Conservation (phyloP, 2,329 filamentous ascomycete genomes). For the Huntiella savannae region DNA sequence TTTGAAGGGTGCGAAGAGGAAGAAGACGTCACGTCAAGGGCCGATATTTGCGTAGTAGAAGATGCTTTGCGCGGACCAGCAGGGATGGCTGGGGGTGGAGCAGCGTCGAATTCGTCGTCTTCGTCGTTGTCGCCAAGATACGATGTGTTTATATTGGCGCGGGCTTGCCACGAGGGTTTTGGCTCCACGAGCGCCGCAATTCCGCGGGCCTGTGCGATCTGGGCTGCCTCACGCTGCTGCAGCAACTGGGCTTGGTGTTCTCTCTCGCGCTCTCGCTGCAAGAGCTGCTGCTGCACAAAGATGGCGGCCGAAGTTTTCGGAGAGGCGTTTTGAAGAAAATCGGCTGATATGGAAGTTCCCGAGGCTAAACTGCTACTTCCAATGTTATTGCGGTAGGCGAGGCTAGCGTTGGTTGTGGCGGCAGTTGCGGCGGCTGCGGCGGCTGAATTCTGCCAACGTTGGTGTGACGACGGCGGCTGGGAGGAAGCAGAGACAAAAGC, state of each 20-base stretch:
- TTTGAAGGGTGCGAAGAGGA: constrained; percentile 9
- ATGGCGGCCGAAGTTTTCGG: constrained; percentile 2
- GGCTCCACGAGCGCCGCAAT: constrained; percentile 1
- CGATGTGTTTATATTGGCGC: constrained; percentile 29
- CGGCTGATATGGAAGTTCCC: not conserved
- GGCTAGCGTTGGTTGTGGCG: not conserved
- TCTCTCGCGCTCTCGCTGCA: constrained; percentile 3
- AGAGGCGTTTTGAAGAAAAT: constrained; percentile 3
- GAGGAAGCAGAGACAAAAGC: constrained; percentile 25
- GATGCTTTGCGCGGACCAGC: constrained; percentile 47
- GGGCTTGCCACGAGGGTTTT: constrained; percentile 28
- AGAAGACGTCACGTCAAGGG: constrained; percentile 20
- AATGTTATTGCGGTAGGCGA: not conserved
- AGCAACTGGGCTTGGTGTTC: not conserved
- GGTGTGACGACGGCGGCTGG: constrained; percentile 33
- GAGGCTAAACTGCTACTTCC: too few species aligned
- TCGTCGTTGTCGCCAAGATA: constrained; percentile 26
- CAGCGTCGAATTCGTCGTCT: constrained; percentile 47
- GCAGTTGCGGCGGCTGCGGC: not conserved
- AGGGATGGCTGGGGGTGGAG: constrained; percentile 69
- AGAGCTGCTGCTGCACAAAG: constrained; percentile 7
- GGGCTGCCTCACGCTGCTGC: constrained; percentile 1
- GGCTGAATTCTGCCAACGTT: constrained; percentile 27
- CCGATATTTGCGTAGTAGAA: constrained; percentile 12
- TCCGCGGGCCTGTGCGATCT: constrained; percentile 6